Evolutionary conservation across 1,284 basidiomycete species (phyloP).

Genomic region (Ganoderma sinense): DNA sequence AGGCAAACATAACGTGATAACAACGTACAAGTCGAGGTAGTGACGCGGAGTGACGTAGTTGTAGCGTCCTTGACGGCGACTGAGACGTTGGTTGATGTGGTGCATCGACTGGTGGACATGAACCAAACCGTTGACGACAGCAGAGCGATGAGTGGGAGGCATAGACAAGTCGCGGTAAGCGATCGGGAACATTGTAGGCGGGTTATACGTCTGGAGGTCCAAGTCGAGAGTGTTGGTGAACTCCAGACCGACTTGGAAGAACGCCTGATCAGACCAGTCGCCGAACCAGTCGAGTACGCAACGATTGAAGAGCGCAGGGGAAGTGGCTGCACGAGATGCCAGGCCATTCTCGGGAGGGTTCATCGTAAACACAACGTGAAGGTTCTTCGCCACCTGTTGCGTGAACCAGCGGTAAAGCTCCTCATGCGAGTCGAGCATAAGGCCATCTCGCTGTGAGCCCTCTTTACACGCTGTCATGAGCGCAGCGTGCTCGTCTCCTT

Average conservation of each 20-base stretch:
- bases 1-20: background rate
- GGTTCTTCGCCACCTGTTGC: conserved; percentile 93
- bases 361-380: conserved; percentile 99
- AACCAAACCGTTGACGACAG: conserved; percentile 94
- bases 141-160: conserved; percentile 86
- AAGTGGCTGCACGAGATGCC: conserved; percentile 95
- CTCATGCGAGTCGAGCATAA: conserved; percentile 98
- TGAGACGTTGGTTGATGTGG: conserved; percentile 88
- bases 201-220: conserved; percentile 81
- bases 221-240: conserved; percentile 93
- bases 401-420: conserved; percentile 98
- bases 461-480: conserved; percentile 99
- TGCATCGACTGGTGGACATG: conserved; percentile 93
- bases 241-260: conserved; percentile 96
- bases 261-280: conserved; percentile 97
- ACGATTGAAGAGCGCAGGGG: conserved; percentile 97
- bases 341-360: conserved; percentile 97
- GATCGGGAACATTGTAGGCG: conserved; percentile 86
- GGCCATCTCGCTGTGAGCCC: conserved; percentile 95
- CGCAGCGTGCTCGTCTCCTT: conserved; percentile 96
- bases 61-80: conserved; percentile 91
- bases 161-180: conserved; percentile 84
- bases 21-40: conserved; percentile 96
- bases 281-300: conserved; percentile 99
- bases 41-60: conserved; percentile 99